These are phyloP conservation scores for Lactarius sanguifluus DNA, from an alignment of 768 basidiomycete species.

Conservation along the genomic window DNA sequence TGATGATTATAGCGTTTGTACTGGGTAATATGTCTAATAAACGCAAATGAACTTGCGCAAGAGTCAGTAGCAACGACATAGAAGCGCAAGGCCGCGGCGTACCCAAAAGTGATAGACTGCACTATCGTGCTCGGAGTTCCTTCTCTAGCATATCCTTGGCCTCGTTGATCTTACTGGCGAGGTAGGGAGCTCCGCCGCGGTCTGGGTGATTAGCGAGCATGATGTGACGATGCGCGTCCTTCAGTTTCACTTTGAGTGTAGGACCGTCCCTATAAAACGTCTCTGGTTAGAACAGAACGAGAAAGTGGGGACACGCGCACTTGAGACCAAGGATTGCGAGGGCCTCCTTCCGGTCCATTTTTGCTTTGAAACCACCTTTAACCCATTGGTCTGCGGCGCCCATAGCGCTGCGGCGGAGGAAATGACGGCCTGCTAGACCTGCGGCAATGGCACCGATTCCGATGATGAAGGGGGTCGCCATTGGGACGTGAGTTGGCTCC, in stretches of 20 bases:
- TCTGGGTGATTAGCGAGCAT: slow-evolving; percentile 99
- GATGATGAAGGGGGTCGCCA: slow-evolving; percentile 78
- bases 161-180: slow-evolving; percentile 98
- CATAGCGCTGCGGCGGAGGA: slow-evolving; percentile 64
- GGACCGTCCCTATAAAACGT: slow-evolving; percentile 67
- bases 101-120: slow-evolving; percentile 5
- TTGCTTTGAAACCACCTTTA: slow-evolving; percentile 91
- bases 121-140: slow-evolving; percentile 51
- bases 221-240: slow-evolving; percentile 94
- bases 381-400: slow-evolving; percentile 79
- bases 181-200: slow-evolving; percentile 95
- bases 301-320: slow-evolving; percentile 48
- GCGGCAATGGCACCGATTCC: slow-evolving; percentile 78
- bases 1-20: slow-evolving; percentile 11
- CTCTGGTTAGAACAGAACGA: neutral
- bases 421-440: slow-evolving; percentile 69
- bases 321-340: slow-evolving; percentile 88
- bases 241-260: slow-evolving; percentile 69
- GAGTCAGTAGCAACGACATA: neutral
- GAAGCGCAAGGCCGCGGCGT: neutral
- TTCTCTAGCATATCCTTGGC: slow-evolving; percentile 92
- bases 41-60: slow-evolving; percentile 1
- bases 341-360: slow-evolving; percentile 97
- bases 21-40: slow-evolving; percentile 13
- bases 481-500: slow-evolving; percentile 34